These are phyloP conservation scores for Clathrus columnatus DNA, from an alignment of 768 basidiomycete genomes.

Conservation along the genomic window DNA sequence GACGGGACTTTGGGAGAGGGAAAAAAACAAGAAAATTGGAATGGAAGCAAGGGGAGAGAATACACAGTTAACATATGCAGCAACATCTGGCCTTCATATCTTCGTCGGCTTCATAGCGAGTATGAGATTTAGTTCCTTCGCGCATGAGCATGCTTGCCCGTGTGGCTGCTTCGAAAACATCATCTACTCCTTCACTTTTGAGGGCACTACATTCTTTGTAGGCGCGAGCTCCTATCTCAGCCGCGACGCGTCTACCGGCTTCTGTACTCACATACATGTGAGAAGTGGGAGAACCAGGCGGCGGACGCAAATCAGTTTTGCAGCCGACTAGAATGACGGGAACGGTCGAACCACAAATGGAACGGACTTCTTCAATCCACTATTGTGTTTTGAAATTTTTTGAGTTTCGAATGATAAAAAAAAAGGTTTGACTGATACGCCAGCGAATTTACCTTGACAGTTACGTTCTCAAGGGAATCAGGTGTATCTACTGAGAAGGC, in stretches of 20 bases:
- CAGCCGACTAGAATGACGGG: constrained; percentile 95
- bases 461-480: constrained; percentile 93
- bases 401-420: neutral
- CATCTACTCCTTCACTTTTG: constrained; percentile 88
- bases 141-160: constrained; percentile 94
- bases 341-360: constrained; percentile 87
- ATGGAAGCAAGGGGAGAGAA: neutral
- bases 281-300: constrained; percentile 30
- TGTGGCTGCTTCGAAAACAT: constrained; percentile 96
- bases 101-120: constrained; percentile 24
- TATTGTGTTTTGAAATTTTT: constrained; percentile 29
- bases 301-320: constrained; percentile 85
- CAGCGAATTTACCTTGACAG: constrained; percentile 87
- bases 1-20: neutral
- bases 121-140: constrained; percentile 50
- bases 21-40: neutral
- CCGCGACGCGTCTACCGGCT: constrained; percentile 76
- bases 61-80: constrained; percentile 44
- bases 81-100: constrained; percentile 51
- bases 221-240: constrained; percentile 78
- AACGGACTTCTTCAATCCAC: constrained; percentile 99
- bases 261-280: constrained; percentile 55
- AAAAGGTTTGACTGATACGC: constrained; percentile 12
- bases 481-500: constrained; percentile 95
- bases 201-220: constrained; percentile 94